Evolutionary conservation across 2,329 filamentous ascomycete species (phyloP).

Genomic region (Tolypocladium ovalisporum): DNA sequence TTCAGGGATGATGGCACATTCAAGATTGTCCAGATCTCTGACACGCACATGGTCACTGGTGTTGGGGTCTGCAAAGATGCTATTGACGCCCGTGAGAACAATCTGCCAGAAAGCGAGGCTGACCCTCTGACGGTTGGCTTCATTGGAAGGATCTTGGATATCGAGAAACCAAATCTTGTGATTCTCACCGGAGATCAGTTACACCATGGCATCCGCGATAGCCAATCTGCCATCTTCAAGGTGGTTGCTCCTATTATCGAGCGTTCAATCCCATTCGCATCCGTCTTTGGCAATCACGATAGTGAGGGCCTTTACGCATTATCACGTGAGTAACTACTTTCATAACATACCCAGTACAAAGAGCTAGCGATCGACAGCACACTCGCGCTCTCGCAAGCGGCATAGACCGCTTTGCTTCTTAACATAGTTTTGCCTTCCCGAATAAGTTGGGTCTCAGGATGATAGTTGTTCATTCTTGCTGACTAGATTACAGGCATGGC

Average conservation of each 20-base stretch:
- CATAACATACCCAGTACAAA: slow-evolving; percentile 15
- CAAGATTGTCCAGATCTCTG: slow-evolving; percentile 60
- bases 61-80: slow-evolving; percentile 18
- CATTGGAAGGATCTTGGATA: slow-evolving; percentile 51
- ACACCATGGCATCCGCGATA: slow-evolving; percentile 18
- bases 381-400: background rate
- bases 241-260: slow-evolving; percentile 53
- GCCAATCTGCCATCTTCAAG: slow-evolving; percentile 37
- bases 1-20: slow-evolving; percentile 59
- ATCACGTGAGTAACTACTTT: slow-evolving; percentile 22
- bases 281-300: slow-evolving; percentile 66
- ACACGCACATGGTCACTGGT: slow-evolving; percentile 20
- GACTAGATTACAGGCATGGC: slow-evolving; percentile 13
- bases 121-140: slow-evolving; percentile 60
- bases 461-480: background rate
- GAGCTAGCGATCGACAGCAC: background rate
- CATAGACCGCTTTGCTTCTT: background rate
- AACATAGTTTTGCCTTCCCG: background rate
- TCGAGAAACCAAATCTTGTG: slow-evolving; percentile 60
- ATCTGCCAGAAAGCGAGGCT: slow-evolving; percentile 43
- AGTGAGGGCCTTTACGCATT: slow-evolving; percentile 44
- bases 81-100: slow-evolving; percentile 18
- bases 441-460: background rate
- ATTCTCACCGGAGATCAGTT: slow-evolving; percentile 62
- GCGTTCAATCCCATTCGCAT: slow-evolving; percentile 57